Conservation (phyloP, 768 basidiomycete genomes). For the Leccinum longicurvipes region DNA sequence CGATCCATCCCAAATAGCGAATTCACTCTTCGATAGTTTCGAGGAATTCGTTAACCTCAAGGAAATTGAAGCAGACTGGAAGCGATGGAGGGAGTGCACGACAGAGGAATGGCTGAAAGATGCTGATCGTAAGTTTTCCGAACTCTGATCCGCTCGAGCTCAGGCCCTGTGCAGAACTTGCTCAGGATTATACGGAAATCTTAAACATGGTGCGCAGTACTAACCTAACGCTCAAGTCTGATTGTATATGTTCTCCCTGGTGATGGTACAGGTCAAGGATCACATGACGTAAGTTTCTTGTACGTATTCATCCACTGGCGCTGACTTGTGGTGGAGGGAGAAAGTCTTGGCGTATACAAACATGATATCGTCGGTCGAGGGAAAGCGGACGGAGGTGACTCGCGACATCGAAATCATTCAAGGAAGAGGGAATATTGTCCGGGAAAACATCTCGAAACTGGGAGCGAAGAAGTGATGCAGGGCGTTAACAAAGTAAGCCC, state of each 20-base stretch:
- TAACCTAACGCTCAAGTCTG: background rate
- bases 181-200: slow-evolving; percentile 15
- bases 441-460: slow-evolving; percentile 21
- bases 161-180: slow-evolving; percentile 16
- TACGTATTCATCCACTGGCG: background rate
- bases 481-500: background rate
- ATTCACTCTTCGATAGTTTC: slow-evolving; percentile 19
- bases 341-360: slow-evolving; percentile 18
- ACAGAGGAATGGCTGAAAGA: slow-evolving; percentile 32
- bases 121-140: slow-evolving; percentile 23
- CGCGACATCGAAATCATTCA: slow-evolving; percentile 18
- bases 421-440: slow-evolving; percentile 16
- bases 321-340: slow-evolving; percentile 17
- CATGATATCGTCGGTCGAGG: slow-evolving; percentile 21
- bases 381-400: slow-evolving; percentile 18
- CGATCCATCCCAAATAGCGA: slow-evolving; percentile 11
- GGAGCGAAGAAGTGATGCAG: slow-evolving; percentile 12
- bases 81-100: slow-evolving; percentile 27
- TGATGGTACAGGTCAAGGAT: slow-evolving; percentile 25
- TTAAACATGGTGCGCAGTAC: slow-evolving; percentile 19
- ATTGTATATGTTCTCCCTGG: background rate
- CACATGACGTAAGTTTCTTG: slow-evolving; percentile 22
- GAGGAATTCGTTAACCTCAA: slow-evolving; percentile 18
- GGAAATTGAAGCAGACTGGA: slow-evolving; percentile 22
- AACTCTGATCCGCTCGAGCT: background rate